Percentiles rank a stretch among this genome's conserved stretches.
These are phyloP conservation scores for Aaosphaeria pasadenensis DNA, from an alignment of 2,329 filamentous ascomycete genomes.

Conservation along the genomic window DNA sequence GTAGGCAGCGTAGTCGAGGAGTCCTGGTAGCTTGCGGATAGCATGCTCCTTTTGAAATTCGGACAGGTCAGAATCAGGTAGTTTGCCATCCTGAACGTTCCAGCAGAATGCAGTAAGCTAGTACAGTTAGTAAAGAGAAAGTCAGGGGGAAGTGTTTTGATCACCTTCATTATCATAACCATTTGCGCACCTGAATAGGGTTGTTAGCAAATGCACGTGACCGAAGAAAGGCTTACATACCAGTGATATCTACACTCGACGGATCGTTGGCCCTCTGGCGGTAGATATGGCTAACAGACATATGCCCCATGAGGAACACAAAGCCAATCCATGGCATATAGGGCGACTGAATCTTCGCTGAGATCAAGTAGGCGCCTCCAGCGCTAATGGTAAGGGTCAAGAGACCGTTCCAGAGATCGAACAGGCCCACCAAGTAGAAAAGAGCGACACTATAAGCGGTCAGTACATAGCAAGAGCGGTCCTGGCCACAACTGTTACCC, in stretches of 20 bases:
- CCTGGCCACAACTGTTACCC: constrained; percentile 46
- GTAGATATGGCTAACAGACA: constrained; percentile 84
- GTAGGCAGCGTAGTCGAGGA: constrained; percentile 84
- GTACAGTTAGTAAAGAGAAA: constrained; percentile 4
- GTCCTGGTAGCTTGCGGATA: constrained; percentile 67
- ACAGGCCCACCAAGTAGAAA: constrained; percentile 92
- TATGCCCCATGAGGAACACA: constrained; percentile 89
- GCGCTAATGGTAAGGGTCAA: constrained; percentile 77
- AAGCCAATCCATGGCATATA: constrained; percentile 99
- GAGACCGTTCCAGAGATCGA: constrained; percentile 85
- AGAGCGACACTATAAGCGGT: constrained; percentile 62
- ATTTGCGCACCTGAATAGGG: constrained; percentile 68
- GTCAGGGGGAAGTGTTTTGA: neutral
- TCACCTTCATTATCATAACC: constrained; percentile 90
- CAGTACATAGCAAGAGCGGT: neutral
- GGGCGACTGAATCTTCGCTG: constrained; percentile 77
- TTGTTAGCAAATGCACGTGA: neutral
- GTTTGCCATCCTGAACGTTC: constrained; percentile 91
- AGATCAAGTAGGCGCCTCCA: constrained; percentile 76
- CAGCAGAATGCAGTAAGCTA: constrained; percentile 86
- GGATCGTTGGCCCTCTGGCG: constrained; percentile 71
- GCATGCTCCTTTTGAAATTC: constrained; percentile 82
- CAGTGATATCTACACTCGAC: constrained; percentile 78
- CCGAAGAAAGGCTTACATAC: constrained; percentile 18
- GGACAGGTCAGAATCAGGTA: constrained; percentile 75